These are phyloP conservation scores for Protomyces inundatus DNA, from an alignment of 1,139 yeast genomes.

Conservation along the genomic window DNA sequence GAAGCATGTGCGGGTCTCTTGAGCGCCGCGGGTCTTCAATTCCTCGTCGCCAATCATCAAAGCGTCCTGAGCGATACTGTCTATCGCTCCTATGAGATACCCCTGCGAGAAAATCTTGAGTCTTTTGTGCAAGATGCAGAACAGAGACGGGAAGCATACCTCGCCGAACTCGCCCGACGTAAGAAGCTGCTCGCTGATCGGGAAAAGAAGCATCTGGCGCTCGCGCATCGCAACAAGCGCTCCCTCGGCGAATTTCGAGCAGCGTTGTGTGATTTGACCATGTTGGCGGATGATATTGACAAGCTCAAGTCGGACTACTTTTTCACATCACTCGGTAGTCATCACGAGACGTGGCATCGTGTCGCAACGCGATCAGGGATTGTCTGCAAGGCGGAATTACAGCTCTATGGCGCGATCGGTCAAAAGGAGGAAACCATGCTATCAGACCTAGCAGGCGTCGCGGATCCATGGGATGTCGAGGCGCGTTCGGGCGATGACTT, in stretches of 20 bases:
- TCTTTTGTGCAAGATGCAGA: conserved; percentile 40
- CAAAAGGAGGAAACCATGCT: conserved; percentile 50
- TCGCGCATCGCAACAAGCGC: conserved; percentile 53
- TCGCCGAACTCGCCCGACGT: conserved; percentile 49
- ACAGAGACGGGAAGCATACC: conserved; percentile 51
- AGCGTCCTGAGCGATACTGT: conserved; percentile 61
- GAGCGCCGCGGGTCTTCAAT: conserved; percentile 74
- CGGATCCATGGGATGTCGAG: conserved; percentile 19
- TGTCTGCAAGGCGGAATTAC: conserved; percentile 70
- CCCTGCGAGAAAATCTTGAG: conserved; percentile 47
- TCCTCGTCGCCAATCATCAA: conserved; percentile 70
- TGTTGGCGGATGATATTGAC: conserved; percentile 74
- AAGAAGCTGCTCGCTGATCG: conserved; percentile 49
- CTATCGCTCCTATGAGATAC: conserved; percentile 51
- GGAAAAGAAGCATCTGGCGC: conserved; percentile 52
- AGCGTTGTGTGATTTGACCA: conserved; percentile 61
- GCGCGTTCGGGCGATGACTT: conserved; percentile 14
- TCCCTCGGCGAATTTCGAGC: conserved; percentile 58
- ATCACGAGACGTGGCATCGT: conserved; percentile 54
- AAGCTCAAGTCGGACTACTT: conserved; percentile 69
- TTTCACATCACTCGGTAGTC: conserved; percentile 52
- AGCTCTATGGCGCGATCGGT: conserved; percentile 74
- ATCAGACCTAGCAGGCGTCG: conserved; percentile 1
- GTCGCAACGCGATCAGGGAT: conserved; percentile 57
- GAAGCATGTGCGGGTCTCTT: conserved; percentile 55